Evolutionary conservation across 257 asterid species (phyloP).

Genomic region (Petrea volubilis): DNA sequence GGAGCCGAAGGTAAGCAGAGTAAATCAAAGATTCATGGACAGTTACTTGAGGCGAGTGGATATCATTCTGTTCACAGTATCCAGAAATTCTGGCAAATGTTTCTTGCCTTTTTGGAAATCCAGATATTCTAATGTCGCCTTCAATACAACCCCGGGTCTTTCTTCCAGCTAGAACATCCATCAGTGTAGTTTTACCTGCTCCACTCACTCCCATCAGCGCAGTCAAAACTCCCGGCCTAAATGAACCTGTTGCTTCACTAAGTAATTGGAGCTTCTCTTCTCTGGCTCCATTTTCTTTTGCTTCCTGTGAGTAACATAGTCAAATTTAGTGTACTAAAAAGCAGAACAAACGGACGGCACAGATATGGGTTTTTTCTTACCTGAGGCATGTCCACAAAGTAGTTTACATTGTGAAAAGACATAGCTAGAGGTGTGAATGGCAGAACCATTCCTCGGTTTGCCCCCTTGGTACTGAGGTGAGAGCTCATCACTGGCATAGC

Average conservation of each 20-base stretch:
- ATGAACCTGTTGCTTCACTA: constrained; percentile 57
- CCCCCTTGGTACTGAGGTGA: constrained; percentile 18
- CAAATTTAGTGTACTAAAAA: too few species aligned
- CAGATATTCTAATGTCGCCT: constrained; percentile 67
- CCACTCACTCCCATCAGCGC: constrained; percentile 82
- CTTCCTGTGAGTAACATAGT: constrained; percentile 49
- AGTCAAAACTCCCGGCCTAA: constrained; percentile 74
- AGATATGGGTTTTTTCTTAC: constrained; percentile 40
- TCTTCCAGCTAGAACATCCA: constrained; percentile 75
- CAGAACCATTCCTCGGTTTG: constrained; percentile 53
- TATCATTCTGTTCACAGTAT: constrained; percentile 67
- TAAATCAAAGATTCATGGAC: constrained; percentile 57
- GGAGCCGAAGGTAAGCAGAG: constrained; percentile 65
- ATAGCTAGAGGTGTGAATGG: constrained; percentile 63
- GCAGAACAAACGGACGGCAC: neutral
- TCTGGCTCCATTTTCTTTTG: constrained; percentile 53
- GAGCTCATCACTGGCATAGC: constrained; percentile 39
- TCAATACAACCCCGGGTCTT: constrained; percentile 67
- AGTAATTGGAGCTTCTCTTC: constrained; percentile 63
- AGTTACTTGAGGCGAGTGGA: constrained; percentile 77
- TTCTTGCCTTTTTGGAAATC: constrained; percentile 64
- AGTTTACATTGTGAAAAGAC: constrained; percentile 52
- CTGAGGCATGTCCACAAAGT: constrained; percentile 57
- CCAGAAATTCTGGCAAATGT: constrained; percentile 74
- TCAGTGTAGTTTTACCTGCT: constrained; percentile 74